A percentile compares a stretch with the other conserved stretches of the same genome.
Evolutionary conservation across 2,329 filamentous ascomycete species (phyloP).

Genomic region (Coniella vitis): DNA sequence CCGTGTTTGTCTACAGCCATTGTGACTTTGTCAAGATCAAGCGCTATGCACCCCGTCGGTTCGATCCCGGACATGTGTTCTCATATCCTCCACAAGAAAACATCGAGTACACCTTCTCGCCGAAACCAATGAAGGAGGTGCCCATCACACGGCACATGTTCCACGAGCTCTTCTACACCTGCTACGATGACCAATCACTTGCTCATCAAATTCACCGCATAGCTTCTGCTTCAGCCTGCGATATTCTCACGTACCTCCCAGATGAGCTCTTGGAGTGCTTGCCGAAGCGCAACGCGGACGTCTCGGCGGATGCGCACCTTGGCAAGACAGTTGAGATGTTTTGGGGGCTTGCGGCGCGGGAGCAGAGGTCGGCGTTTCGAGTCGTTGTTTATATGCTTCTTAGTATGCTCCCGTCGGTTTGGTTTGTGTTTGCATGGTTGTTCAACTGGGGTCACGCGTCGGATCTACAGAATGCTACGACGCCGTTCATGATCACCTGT

Average conservation of each 20-base stretch:
- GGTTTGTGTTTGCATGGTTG: constrained; percentile 3
- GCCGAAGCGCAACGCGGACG: neutral
- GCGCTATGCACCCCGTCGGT: constrained; percentile 2
- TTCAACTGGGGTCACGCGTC: neutral
- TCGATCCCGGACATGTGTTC: neutral
- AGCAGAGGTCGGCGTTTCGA: constrained; percentile 3
- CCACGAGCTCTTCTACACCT: constrained; percentile 5
- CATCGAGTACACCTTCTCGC: neutral
- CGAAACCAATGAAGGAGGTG: constrained; percentile 1
- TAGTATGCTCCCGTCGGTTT: neutral
- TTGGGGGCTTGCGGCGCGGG: constrained; percentile 3
- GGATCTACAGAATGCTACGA: neutral
- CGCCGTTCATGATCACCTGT: constrained; percentile 3
- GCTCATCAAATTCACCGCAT: neutral
- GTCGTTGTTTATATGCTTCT: neutral
- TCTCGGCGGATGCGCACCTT: constrained; percentile 7
- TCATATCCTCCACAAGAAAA: constrained; percentile 5
- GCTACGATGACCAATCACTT: neutral
- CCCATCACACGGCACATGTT: constrained; percentile 8
- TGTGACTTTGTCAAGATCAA: constrained; percentile 6
- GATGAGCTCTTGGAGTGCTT: constrained; percentile 1
- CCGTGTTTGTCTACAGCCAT: constrained; percentile 5
- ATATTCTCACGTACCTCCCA: neutral
- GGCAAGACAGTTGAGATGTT: constrained; percentile 4
- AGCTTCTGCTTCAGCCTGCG: neutral